Evolutionary conservation across 352 stramenopile genomes (phyloP).

Genomic region (Phytophthora vignae): DNA sequence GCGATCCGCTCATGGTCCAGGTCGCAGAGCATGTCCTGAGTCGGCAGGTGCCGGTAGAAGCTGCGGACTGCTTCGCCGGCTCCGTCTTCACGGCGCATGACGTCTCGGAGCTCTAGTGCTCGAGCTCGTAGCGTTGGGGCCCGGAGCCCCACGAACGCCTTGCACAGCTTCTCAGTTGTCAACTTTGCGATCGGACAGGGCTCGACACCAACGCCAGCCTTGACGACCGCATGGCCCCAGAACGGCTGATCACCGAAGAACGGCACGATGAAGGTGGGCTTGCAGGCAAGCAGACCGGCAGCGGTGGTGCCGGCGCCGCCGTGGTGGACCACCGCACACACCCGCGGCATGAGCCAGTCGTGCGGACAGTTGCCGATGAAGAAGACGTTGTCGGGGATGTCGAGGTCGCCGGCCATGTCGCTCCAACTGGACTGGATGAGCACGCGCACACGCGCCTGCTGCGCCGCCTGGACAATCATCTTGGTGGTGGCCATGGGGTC

Average conservation of each 20-base stretch:
- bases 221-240: constrained; percentile 90
- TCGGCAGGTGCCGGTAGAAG: constrained; percentile 85
- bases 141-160: constrained; percentile 67
- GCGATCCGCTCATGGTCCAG: constrained; percentile 45
- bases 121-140: constrained; percentile 44
- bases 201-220: constrained; percentile 77
- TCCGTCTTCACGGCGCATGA: constrained; percentile 84
- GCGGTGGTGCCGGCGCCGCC: constrained; percentile 91
- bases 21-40: constrained; percentile 88
- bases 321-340: constrained; percentile 84
- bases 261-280: constrained; percentile 93
- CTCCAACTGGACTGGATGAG: constrained; percentile 92
- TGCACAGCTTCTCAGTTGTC: constrained; percentile 68
- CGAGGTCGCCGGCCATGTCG: constrained; percentile 60
- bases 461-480: constrained; percentile 84
- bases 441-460: constrained; percentile 67
- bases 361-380: constrained; percentile 81
- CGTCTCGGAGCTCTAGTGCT: constrained; percentile 51
- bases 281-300: constrained; percentile 86
- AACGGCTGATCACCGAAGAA: constrained; percentile 96
- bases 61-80: constrained; percentile 70
- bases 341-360: constrained; percentile 91
- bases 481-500: constrained; percentile 72
- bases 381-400: constrained; percentile 59
- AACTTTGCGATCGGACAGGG: constrained; percentile 85